phyloP scores from a whole-genome alignment of 768 basidiomycete genomes.

The Pholiota conissans region DNA sequence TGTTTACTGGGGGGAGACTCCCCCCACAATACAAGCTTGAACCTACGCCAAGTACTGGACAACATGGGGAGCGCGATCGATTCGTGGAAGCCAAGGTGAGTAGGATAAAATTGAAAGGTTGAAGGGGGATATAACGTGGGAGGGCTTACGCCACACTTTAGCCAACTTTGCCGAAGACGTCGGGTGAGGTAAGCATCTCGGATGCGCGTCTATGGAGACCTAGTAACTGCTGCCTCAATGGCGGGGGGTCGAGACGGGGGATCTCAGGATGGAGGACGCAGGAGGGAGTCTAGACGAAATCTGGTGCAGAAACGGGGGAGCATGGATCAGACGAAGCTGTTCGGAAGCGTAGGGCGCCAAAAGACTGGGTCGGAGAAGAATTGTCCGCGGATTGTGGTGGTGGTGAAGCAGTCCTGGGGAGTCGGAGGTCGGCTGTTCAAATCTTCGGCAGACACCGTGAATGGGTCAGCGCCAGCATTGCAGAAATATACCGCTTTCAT shows the following conservation, averaged over 20 bases:
- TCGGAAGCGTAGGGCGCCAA: not conserved
- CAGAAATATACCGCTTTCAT: not conserved
- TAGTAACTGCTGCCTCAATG: too few relatives aligned
- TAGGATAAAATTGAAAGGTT: not conserved
- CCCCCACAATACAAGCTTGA: slow-evolving; percentile 27
- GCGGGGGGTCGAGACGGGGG: not conserved
- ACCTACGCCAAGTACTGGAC: not conserved
- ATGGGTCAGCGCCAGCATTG: not conserved
- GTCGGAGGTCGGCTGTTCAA: not conserved
- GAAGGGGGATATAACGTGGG: not conserved
- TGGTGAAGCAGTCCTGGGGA: too few relatives aligned
- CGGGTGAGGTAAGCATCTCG: not conserved
- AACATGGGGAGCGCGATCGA: not conserved
- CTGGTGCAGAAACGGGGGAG: too few relatives aligned
- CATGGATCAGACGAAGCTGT: too few relatives aligned
- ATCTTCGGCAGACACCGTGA: not conserved
- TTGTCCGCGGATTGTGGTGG: not conserved
- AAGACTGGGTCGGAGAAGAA: not conserved
- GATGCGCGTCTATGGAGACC: not conserved
- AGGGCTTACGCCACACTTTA: slow-evolving; percentile 1
- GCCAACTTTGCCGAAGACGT: not conserved
- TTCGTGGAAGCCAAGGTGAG: not conserved
- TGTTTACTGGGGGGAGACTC: slow-evolving; percentile 35
- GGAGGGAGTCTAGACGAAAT: too few relatives aligned
- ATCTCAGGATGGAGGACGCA: not conserved